These are phyloP conservation scores for Petunia axillaris DNA, from an alignment of 257 asterid species.

Conservation along the genomic window DNA sequence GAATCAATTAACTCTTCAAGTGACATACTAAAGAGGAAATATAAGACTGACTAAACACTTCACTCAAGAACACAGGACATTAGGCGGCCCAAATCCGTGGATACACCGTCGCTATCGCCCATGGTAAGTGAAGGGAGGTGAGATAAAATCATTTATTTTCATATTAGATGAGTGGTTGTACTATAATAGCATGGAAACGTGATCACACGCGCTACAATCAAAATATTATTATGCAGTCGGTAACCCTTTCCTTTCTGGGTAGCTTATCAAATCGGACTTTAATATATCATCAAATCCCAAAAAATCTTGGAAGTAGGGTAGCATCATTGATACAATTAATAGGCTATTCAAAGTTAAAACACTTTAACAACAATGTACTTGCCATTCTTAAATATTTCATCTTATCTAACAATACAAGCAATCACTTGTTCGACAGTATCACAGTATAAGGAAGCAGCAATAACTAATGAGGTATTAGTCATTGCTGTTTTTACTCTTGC, in stretches of 20 bases:
- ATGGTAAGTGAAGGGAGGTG: background rate
- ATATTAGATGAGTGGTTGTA: background rate
- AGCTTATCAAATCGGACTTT: background rate
- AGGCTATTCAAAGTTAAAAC: conserved; percentile 10
- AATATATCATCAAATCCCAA: background rate
- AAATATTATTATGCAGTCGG: background rate
- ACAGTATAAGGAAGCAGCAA: background rate
- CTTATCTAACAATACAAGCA: background rate
- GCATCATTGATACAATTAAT: background rate
- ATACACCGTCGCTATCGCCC: background rate
- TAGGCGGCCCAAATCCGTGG: background rate
- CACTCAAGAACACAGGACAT: background rate
- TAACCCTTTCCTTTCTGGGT: background rate
- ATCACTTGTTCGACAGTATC: background rate
- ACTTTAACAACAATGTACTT: background rate
- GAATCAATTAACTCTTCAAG: background rate
- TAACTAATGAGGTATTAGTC: background rate
- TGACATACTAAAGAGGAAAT: background rate
- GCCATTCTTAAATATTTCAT: background rate
- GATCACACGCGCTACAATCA: background rate
- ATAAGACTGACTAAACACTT: background rate
- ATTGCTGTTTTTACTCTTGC: background rate
- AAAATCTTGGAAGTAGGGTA: background rate
- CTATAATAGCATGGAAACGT: background rate
- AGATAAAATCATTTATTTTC: background rate